Conservation (phyloP, 176 grass and related monocot species). For the Carex scoparia region DNA sequence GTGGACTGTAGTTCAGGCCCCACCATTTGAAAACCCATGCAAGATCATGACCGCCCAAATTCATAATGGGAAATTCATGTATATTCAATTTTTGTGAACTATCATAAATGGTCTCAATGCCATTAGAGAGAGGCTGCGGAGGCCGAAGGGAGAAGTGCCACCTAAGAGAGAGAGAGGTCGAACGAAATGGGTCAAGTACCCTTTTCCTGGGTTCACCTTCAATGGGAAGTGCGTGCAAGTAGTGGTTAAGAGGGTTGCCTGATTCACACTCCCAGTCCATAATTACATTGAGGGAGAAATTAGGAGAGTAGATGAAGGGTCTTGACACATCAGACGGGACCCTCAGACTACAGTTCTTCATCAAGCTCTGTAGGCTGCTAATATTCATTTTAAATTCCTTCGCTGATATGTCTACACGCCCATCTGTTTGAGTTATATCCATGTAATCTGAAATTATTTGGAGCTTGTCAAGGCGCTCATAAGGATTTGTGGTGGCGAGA, state of each 20-base stretch:
- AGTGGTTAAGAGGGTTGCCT: constrained; percentile 82
- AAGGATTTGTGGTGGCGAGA: constrained; percentile 85
- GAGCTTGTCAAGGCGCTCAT: constrained; percentile 82
- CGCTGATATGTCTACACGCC: constrained; percentile 76
- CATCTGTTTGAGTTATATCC: constrained; percentile 95
- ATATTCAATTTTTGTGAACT: constrained; percentile 45
- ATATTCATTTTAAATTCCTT: constrained; percentile 92
- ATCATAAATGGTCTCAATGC: constrained; percentile 40
- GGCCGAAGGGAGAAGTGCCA: constrained; percentile 96
- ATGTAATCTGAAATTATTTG: constrained; percentile 96
- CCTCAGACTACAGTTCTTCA: constrained; percentile 89
- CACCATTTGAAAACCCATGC: constrained; percentile 99
- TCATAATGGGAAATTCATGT: constrained; percentile 75
- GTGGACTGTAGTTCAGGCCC: constrained; percentile 91
- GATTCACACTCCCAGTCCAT: constrained; percentile 99
- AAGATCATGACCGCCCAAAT: constrained; percentile 94
- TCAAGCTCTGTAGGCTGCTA: constrained; percentile 87
- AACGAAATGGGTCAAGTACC: constrained; percentile 93
- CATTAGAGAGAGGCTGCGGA: constrained; percentile 36
- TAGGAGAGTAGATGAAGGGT: constrained; percentile 80
- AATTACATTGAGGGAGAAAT: constrained; percentile 84
- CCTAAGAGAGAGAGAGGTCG: constrained; percentile 92
- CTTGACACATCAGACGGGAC: constrained; percentile 45
- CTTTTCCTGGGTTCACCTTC: constrained; percentile 84
- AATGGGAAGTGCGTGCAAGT: constrained; percentile 87